Base-by-base conservation (phyloP, 345 rosid genomes). In the Hypericum androsaemum region DNA sequence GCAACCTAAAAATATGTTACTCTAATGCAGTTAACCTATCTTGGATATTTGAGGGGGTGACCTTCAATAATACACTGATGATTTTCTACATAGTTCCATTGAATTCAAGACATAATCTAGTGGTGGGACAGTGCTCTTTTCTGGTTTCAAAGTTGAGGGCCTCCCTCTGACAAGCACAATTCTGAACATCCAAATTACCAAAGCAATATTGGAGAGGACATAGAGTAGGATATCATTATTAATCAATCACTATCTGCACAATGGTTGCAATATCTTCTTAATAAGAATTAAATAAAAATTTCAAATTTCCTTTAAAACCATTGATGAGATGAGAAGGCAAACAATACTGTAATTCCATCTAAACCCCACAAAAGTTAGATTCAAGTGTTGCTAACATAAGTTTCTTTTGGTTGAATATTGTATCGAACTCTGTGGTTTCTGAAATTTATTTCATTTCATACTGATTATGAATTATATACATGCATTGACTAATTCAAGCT, bases 31-130 rank as follows among this genome's bases (percentile, higher is more conserved):
- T 74, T 66, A 57, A 68, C 64, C 61, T 65, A 66, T 64, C 64
- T 22, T 22, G 32, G 32, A 22, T 22, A 22, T 22, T 22, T 1
- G 32, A 63, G 7, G 5, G 41, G 28, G 51, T 17, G 58, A 41
- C 39, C 53, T 60, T 68, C 82, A 81, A 79, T 82, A 77, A 74
- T 74, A 15, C 83, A 77, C 52, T 64, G 58, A 49, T 52, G 68
- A 59, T 74, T 70, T 73, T 70, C 59, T 66, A 61, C 37, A 22
- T 22, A 22, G 32, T 22, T 22, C 4, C 32, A 22, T 1, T 67
- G 55, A 61, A 75, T 60, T 67, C 69, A 67, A 64, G 70, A 71
- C 74, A 64, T 58, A 56, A 65, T 68, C 63, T 50, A 57, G 79
- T 75, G 74, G 83, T 22, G 32, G 75, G 71, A 54, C 73, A 67